Percentiles rank a stretch among this genome's conserved stretches.
Evolutionary conservation across 495 filamentous ascomycete genomes (phyloP).

Genomic region (Letharia columbiana): DNA sequence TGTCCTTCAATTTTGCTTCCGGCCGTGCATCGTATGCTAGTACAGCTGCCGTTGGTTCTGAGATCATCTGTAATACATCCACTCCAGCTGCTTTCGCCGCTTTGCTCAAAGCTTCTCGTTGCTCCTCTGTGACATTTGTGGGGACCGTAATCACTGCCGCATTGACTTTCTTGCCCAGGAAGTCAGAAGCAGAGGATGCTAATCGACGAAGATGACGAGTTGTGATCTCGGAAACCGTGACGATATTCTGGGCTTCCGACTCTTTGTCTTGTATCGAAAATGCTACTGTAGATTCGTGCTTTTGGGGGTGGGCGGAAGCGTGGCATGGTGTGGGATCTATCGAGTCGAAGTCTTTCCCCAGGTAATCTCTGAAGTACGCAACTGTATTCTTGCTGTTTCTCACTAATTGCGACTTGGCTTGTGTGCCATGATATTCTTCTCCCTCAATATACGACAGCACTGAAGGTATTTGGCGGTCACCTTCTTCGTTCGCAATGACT

Average conservation of each 20-base stretch:
- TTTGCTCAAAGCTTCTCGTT: constrained; percentile 68
- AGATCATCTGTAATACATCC: constrained; percentile 85
- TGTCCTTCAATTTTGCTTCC: constrained; percentile 66
- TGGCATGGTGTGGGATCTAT: constrained; percentile 96
- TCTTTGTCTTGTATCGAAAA: constrained; percentile 77
- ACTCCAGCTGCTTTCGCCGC: constrained; percentile 75
- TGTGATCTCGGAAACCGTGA: constrained; percentile 77
- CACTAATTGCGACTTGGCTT: constrained; percentile 86
- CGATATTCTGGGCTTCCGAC: constrained; percentile 55
- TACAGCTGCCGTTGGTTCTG: constrained; percentile 84
- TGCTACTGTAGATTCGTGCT: constrained; percentile 60
- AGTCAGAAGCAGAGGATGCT: constrained; percentile 77
- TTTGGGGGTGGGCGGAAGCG: constrained; percentile 81
- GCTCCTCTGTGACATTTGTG: constrained; percentile 81
- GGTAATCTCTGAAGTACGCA: constrained; percentile 89
- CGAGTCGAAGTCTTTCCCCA: constrained; percentile 89
- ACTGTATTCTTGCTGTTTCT: constrained; percentile 89
- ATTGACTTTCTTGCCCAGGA: constrained; percentile 81
- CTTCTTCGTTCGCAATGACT: constrained; percentile 98
- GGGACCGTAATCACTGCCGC: constrained; percentile 89
- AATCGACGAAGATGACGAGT: constrained; percentile 80
- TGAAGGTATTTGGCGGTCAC: constrained; percentile 95
- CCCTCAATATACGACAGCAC: constrained; percentile 89
- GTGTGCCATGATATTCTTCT: constrained; percentile 92
- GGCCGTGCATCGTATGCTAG: constrained; percentile 87